Conservation (phyloP, 208 protist genomes). For the Leishmania gerbilli region DNA sequence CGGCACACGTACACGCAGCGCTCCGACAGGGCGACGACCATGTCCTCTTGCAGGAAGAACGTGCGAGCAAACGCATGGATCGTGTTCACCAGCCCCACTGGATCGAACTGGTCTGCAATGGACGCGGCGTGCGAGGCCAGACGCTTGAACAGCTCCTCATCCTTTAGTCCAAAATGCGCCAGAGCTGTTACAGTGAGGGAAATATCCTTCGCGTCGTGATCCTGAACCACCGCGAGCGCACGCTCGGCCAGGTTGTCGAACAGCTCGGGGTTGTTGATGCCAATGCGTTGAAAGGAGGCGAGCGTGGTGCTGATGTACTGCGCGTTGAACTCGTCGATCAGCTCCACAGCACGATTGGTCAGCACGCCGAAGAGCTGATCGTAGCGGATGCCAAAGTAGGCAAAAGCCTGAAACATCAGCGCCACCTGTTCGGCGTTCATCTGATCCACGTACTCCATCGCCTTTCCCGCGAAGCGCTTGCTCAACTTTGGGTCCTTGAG, state of each 20-base stretch:
- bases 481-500: constrained; percentile 88
- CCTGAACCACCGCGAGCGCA: constrained; percentile 87
- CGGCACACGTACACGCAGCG: constrained; percentile 83
- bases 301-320: constrained; percentile 91
- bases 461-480: constrained; percentile 89
- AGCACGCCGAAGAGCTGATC: constrained; percentile 93
- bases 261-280: constrained; percentile 92
- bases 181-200: constrained; percentile 85
- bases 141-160: constrained; percentile 91
- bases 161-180: constrained; percentile 91
- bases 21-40: constrained; percentile 88
- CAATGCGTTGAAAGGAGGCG: constrained; percentile 88
- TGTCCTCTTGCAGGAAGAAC: constrained; percentile 90
- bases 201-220: constrained; percentile 89
- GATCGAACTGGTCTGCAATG: constrained; percentile 87
- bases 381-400: constrained; percentile 90
- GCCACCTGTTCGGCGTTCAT: constrained; percentile 92
- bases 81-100: constrained; percentile 81
- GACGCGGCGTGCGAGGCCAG: constrained; percentile 87
- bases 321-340: constrained; percentile 93
- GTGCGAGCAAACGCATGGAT: constrained; percentile 89
- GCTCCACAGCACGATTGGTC: constrained; percentile 91
- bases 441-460: constrained; percentile 92
- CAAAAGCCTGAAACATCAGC: constrained; percentile 90
- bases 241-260: constrained; percentile 93